Evolutionary conservation across 306 rosid genomes (phyloP), one percentile per base, ranked within the genome.

Genomic region (Oemleria cerasiformis): DNA sequence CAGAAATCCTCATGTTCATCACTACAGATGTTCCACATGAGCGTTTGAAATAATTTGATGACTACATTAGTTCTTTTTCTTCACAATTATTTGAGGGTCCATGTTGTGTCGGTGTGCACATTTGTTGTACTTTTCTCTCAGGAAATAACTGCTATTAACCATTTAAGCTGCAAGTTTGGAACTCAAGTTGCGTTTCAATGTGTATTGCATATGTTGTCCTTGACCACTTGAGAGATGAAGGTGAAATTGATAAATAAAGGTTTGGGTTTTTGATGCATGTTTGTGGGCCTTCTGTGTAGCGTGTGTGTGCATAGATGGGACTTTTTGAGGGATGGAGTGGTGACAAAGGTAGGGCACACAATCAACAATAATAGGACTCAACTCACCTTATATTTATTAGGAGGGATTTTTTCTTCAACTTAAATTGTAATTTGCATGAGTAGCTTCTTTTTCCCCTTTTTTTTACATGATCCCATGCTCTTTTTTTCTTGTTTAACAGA

Each of bases 331-430:
- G 82, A 76, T 83, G 96, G 90, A 89, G 83, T 76, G 83, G 81
- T 82, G 90, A 85, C 92, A 72, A 10, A 65, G 83, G 85, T 74
- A 80, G 83, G 90, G 69, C 92, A 87, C 82, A 83, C 81, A 75
- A 77, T 67, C 79, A 53, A 74, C 70, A 71, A 70, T 65, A 34
- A 65, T 81, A 42, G 75, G 75, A 14, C 16, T 7, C 38, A 3
- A 34, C 48, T 67, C 73, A 59, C 84, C 73, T 61, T 55, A 65
- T 80, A 80, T 63, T 71, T 1, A 53, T 1, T 7, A 0, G 16
- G 15, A 63, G 58, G 80, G 78, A 30, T 56, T 64, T 73, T 76
- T 61, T 25, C 63, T 39, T 56, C 9, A 63, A 56, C 78, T 49
- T 36, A 11, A 72, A 51, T 70, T 71, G 54, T 55, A 30, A 19